phyloP scores from a whole-genome alignment of 805 yeast species.

The Hanseniaspora pseudoguilliermondii region DNA sequence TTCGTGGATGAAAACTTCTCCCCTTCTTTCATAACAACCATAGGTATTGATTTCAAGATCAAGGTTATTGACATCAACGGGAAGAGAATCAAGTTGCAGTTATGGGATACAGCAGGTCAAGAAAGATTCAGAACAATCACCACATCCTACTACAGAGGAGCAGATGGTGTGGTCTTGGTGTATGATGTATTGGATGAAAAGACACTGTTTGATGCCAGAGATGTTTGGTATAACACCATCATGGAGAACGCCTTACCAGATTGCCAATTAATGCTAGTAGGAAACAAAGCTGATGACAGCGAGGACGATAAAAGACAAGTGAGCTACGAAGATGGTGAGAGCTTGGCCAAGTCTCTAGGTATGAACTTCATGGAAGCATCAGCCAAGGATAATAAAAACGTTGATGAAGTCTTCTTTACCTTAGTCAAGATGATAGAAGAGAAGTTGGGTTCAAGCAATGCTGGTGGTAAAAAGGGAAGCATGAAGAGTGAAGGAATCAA shows the following conservation, averaged over 20 bases:
- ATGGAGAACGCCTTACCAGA: conserved; percentile 94
- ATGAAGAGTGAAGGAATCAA: conserved; percentile 6
- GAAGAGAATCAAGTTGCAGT: conserved; percentile 82
- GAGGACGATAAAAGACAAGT: conserved; percentile 64
- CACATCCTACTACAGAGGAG: conserved; percentile 83
- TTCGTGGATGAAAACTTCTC: conserved; percentile 95
- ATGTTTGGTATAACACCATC: conserved; percentile 82
- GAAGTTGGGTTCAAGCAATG: conserved; percentile 32
- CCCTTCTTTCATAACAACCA: conserved; percentile 92
- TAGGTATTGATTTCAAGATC: conserved; percentile 95
- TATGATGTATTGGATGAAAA: conserved; percentile 81
- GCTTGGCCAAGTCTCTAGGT: conserved; percentile 71
- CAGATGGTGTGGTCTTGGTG: conserved; percentile 73
- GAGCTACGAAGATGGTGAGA: conserved; percentile 79
- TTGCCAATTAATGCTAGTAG: conserved; percentile 86
- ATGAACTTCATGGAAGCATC: conserved; percentile 91
- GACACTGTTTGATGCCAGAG: conserved; percentile 82
- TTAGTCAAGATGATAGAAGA: conserved; percentile 80
- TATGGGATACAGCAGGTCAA: conserved; percentile 98
- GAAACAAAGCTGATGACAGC: conserved; percentile 70
- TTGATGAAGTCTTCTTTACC: conserved; percentile 81
- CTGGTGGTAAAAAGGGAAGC: not conserved
- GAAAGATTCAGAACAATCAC: conserved; percentile 90
- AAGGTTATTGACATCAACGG: conserved; percentile 91
- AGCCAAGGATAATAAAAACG: conserved; percentile 87